These are phyloP conservation scores for Cryptococcus deneoformans DNA, from an alignment of 1,284 basidiomycete genomes.

Conservation along the genomic window DNA sequence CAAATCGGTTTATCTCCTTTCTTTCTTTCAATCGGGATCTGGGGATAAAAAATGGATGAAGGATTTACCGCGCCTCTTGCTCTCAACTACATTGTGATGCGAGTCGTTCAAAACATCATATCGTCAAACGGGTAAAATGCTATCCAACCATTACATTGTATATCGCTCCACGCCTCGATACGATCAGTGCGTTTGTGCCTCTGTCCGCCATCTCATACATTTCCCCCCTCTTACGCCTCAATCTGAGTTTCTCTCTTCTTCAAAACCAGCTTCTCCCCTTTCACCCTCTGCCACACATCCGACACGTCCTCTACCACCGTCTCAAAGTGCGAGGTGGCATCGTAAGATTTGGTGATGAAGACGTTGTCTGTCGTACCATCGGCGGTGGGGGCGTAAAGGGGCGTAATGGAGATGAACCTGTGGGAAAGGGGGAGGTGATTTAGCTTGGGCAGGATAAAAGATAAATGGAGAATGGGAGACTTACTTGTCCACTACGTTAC, in stretches of 20 bases:
- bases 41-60: no score
- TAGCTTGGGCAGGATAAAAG: neutral
- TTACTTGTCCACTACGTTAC: conserved; percentile 92
- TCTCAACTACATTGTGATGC: no score
- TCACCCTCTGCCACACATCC: conserved; percentile 86
- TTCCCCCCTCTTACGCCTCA: conserved; percentile 19
- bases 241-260: conserved; percentile 49
- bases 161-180: no score
- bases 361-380: conserved; percentile 74
- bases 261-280: conserved; percentile 47
- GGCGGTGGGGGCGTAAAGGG: conserved; percentile 85
- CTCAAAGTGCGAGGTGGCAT: conserved; percentile 99
- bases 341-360: conserved; percentile 96
- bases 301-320: conserved; percentile 93
- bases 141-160: no score
- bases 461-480: conserved; percentile 29
- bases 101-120: no score
- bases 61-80: no score
- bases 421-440: neutral
- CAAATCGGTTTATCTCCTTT: no score
- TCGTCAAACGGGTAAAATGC: no score
- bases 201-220: no score
- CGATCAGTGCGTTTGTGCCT: no score
- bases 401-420: conserved; percentile 86
- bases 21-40: no score